Evolutionary conservation across 176 grass and related monocot genomes (phyloP).

Genomic region (Musa beccarii): DNA sequence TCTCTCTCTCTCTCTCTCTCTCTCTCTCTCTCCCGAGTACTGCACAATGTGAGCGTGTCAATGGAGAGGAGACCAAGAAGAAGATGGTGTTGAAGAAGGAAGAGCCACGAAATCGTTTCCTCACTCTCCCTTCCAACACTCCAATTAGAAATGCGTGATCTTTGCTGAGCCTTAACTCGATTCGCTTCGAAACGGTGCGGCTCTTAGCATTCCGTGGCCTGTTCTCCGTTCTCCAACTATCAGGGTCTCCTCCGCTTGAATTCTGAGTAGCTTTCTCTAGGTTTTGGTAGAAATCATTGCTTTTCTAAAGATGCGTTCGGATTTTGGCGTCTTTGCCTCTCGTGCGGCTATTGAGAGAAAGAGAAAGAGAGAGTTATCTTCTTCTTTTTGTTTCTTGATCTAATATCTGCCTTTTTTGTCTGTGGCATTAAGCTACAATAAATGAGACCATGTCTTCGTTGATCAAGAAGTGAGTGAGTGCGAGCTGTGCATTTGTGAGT

Average conservation of each 20-base stretch:
- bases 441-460: neutral
- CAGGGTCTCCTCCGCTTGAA: neutral
- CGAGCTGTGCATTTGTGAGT: neutral
- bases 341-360: neutral
- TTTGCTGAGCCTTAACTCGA: neutral
- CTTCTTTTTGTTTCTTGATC: neutral
- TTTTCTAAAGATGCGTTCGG: neutral
- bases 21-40: neutral
- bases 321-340: neutral
- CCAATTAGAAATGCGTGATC: neutral
- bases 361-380: neutral
- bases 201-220: neutral
- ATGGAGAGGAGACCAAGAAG: neutral
- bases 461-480: neutral
- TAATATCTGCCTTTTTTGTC: neutral
- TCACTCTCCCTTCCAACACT: neutral
- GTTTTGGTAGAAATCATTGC: neutral
- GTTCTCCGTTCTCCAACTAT: neutral
- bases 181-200: neutral
- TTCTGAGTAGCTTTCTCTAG: neutral
- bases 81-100: neutral
- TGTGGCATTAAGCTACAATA: neutral
- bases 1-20: neutral
- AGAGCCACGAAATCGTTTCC: neutral
- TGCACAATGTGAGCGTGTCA: neutral